Evolutionary conservation across 2,329 filamentous ascomycete species (phyloP), one percentile per base, ranked within the genome.

Genomic region (Fusarium oxysporum): DNA sequence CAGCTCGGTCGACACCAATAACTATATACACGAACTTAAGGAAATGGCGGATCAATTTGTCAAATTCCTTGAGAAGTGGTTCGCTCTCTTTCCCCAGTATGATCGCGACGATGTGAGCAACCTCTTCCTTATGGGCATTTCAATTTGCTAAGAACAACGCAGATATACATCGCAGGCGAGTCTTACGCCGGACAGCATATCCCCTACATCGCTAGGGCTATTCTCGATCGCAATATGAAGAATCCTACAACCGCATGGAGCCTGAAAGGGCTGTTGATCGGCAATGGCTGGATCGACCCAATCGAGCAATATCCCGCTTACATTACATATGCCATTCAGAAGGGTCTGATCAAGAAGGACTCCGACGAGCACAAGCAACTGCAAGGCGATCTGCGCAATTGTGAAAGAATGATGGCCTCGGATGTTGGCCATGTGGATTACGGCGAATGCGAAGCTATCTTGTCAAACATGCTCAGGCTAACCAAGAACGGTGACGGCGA

Each of bases 141-240:
- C 55, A 17, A 33, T 21, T 47, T 66, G 55, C 75, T 81, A 66
- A 80, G 33, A 43, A 44, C 35, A 3, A 9, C 10, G 25, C 78
- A 98, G 95, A 85, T 99, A 25, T 99, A 98, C 82, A 88, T 99
- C 73, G 93, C 96, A 3, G 96, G 97, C 76, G 96, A 99, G 84
- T 99, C 96, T 1, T 99, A 95, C 80, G 96, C 96, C 9, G 96
- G 96, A 48, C 96, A 98, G 80, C 92, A 98, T 83, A 98, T 99
- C 70, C 96, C 96, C 3, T 97, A 99, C 81, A 96, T 99, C 73
- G 93, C 95, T n/a, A 92, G 92, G 78, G 93, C 93, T 25, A 97
- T 99, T 62, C 86, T 98, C 65, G 91, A 95, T 53, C 93, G 94
- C 68, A 99, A 99, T 84, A 92, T 92, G 78, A 84, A 85, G n/a